phyloP scores from a whole-genome alignment of 805 yeast species.

The Zygosaccharomyces bisporus region DNA sequence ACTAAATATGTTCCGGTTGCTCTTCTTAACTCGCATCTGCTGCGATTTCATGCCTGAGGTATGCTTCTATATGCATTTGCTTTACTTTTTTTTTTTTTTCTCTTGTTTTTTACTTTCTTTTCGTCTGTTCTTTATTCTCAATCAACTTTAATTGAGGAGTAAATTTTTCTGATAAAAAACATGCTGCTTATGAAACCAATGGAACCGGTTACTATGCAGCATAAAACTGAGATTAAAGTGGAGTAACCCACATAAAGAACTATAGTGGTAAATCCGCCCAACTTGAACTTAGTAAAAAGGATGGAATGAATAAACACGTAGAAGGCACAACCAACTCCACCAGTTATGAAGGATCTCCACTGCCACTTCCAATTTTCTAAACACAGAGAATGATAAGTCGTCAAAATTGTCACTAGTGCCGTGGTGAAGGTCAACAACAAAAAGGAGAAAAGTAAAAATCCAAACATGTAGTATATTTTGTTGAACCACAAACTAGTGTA shows the following conservation, averaged over 20 bases:
- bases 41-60: background rate
- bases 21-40: background rate
- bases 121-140: slow-evolving; percentile 26
- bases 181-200: slow-evolving; percentile 77
- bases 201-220: slow-evolving; percentile 82
- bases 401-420: slow-evolving; percentile 69
- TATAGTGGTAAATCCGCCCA: slow-evolving; percentile 72
- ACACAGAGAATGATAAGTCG: slow-evolving; percentile 80
- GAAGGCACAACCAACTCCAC: slow-evolving; percentile 83
- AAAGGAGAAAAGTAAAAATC: slow-evolving; percentile 86
- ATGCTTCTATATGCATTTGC: slow-evolving; percentile 3
- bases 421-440: slow-evolving; percentile 79
- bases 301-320: slow-evolving; percentile 84
- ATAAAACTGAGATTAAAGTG: slow-evolving; percentile 58
- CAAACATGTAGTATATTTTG: slow-evolving; percentile 94
- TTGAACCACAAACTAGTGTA: slow-evolving; percentile 91
- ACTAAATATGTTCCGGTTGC: slow-evolving; percentile 1
- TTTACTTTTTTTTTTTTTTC: background rate
- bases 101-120: background rate
- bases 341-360: slow-evolving; percentile 89
- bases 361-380: slow-evolving; percentile 96
- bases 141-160: slow-evolving; percentile 83
- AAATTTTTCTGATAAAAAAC: slow-evolving; percentile 72
- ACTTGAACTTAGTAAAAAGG: slow-evolving; percentile 61
- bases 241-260: slow-evolving; percentile 84